Evolutionary conservation across 139 green algal species (phyloP).

Genomic region (Closterium sp.): DNA sequence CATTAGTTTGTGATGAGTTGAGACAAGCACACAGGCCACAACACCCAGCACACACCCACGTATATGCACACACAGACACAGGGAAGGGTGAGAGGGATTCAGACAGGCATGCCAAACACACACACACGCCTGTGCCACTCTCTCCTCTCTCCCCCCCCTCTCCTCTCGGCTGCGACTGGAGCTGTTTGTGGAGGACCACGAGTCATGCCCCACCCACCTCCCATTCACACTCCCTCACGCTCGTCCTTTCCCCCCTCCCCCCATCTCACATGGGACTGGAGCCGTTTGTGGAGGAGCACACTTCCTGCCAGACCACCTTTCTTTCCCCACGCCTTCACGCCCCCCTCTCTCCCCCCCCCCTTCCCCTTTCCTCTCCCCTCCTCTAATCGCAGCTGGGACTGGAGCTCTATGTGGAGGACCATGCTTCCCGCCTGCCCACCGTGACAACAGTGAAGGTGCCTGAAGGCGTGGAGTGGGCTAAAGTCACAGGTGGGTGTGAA

Average conservation of each 20-base stretch:
- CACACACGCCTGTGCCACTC: no score
- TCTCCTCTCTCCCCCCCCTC: no score
- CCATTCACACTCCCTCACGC: no score
- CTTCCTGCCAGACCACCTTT: conserved; percentile 45
- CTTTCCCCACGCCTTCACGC: background rate
- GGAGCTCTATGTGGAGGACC: conserved; percentile 54
- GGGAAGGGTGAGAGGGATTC: no score
- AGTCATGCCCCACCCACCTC: conserved; percentile 33
- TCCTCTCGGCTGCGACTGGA: conserved; percentile 40
- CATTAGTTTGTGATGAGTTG: no score
- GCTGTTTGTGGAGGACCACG: conserved; percentile 49
- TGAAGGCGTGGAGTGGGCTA: conserved; percentile 51
- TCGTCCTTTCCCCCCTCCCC: background rate
- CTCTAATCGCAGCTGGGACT: conserved; percentile 27
- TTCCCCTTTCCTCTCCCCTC: background rate
- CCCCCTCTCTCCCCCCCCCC: background rate
- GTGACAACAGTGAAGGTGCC: conserved; percentile 56
- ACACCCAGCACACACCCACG: no score
- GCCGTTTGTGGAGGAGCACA: conserved; percentile 48
- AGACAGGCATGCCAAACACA: no score
- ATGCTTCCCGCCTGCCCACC: conserved; percentile 41
- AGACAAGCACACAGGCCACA: no score
- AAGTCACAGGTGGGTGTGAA: conserved; percentile 21
- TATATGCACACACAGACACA: no score
- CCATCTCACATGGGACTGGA: conserved; percentile 26